These are phyloP conservation scores for Gyrodon lividus DNA, from an alignment of 768 basidiomycete species.

Conservation along the genomic window DNA sequence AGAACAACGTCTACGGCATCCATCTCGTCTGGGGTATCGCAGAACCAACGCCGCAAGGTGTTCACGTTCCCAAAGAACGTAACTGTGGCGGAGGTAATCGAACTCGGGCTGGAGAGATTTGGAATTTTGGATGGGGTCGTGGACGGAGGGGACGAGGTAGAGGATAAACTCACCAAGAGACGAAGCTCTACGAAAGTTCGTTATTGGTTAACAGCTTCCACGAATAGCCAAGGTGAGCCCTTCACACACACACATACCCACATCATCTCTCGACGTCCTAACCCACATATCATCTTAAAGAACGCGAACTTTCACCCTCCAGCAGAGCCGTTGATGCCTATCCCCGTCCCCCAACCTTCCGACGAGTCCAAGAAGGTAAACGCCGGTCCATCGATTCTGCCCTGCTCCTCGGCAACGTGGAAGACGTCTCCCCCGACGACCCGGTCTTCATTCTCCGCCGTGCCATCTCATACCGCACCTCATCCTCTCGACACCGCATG, in stretches of 20 bases:
- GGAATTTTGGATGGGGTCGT: conserved; percentile 97
- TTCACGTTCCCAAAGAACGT: conserved; percentile 93
- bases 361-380: conserved; percentile 59
- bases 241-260: neutral
- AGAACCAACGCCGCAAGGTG: conserved; percentile 70
- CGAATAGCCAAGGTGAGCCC: conserved; percentile 61
- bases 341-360: conserved; percentile 68
- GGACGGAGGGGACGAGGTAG: conserved; percentile 96
- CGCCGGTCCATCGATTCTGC: conserved; percentile 86
- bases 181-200: conserved; percentile 76
- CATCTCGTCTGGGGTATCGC: conserved; percentile 53
- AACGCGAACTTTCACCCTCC: conserved; percentile 75
- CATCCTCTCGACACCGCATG: conserved; percentile 65
- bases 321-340: conserved; percentile 86
- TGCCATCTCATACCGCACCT: conserved; percentile 69
- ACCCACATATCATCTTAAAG: conserved; percentile 39
- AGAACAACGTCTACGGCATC: conserved; percentile 41
- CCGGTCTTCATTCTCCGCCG: conserved; percentile 90
- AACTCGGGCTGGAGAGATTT: conserved; percentile 87
- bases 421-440: conserved; percentile 80
- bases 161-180: conserved; percentile 85
- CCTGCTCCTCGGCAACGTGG: conserved; percentile 62
- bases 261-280: conserved; percentile 7
- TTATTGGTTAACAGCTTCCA: conserved; percentile 70
- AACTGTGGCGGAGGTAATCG: conserved; percentile 95